Percentiles rank a stretch among this genome's conserved stretches.
Evolutionary conservation across 176 grass and related monocot species (phyloP).

Genomic region (Oropetium thomaeum): DNA sequence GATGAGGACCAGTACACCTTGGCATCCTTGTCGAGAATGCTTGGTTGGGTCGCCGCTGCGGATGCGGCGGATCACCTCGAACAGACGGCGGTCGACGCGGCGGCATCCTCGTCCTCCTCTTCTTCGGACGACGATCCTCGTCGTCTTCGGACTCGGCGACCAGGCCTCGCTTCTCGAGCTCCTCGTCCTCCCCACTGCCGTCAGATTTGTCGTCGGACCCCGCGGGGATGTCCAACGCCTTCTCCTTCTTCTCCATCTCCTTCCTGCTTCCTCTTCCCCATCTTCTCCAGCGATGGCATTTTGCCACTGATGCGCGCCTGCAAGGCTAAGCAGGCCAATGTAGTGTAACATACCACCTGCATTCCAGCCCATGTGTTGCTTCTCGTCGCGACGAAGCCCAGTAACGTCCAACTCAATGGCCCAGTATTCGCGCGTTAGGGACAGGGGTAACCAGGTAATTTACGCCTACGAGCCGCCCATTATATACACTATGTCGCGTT

Average conservation of each 20-base stretch:
- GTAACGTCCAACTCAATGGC: background rate
- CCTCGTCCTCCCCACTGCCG: constrained; percentile 43
- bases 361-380: background rate
- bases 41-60: constrained; percentile 59
- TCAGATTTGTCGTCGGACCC: constrained; percentile 37
- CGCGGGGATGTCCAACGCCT: constrained; percentile 27
- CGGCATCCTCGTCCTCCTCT: constrained; percentile 29
- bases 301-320: background rate
- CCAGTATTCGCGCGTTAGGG: background rate
- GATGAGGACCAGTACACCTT: constrained; percentile 57
- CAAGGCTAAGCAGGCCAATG: background rate
- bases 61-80: constrained; percentile 67
- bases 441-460: constrained; percentile 36
- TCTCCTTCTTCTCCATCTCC: background rate
- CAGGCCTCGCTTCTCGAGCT: constrained; percentile 59
- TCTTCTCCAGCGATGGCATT: constrained; percentile 15
- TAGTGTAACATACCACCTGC: too few relatives aligned
- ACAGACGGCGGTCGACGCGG: constrained; percentile 48
- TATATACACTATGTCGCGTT: constrained; percentile 9
- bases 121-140: background rate
- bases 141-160: constrained; percentile 9
- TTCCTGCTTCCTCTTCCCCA: background rate
- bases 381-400: background rate
- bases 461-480: background rate
- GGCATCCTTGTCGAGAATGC: constrained; percentile 46